phyloP scores from a whole-genome alignment of 208 protist species.

The Tritrichomonas musculus region DNA sequence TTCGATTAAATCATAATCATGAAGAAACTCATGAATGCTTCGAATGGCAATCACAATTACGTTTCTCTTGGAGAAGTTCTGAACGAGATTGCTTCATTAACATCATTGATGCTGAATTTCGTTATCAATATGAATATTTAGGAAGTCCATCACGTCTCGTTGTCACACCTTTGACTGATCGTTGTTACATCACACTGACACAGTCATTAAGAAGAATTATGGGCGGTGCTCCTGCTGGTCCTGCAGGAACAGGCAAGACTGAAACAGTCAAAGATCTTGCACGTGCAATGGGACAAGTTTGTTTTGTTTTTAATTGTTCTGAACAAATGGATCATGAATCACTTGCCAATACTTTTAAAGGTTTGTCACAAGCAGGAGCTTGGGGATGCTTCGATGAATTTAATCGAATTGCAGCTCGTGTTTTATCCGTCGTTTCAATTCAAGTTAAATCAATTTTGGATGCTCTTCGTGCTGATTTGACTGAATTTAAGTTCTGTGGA shows the following conservation, averaged over 20 bases:
- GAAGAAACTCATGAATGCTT: constrained; percentile 65
- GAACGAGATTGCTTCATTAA: constrained; percentile 76
- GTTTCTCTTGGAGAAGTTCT: constrained; percentile 83
- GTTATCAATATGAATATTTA: constrained; percentile 93
- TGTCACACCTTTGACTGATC: constrained; percentile 93
- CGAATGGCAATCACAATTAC: constrained; percentile 91
- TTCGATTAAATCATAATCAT: constrained; percentile 63
- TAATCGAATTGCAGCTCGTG: constrained; percentile 72
- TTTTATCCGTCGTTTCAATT: constrained; percentile 90
- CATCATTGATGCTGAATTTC: constrained; percentile 88
- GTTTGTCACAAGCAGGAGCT: constrained; percentile 86
- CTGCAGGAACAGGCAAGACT: constrained; percentile 89
- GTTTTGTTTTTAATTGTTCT: constrained; percentile 74
- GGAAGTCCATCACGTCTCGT: constrained; percentile 90
- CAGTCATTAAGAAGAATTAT: constrained; percentile 86
- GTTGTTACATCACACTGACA: constrained; percentile 94
- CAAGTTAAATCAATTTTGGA: constrained; percentile 92
- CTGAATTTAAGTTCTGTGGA: constrained; percentile 61
- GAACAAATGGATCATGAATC: constrained; percentile 96
- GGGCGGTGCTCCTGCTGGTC: constrained; percentile 83
- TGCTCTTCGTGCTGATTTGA: constrained; percentile 83
- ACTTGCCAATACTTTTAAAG: constrained; percentile 90
- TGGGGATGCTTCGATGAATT: constrained; percentile 98
- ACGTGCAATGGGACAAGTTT: constrained; percentile 52
- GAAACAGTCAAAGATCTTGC: constrained; percentile 71